Conservation (phyloP, 768 basidiomycete species). For the Suillus variegatus region DNA sequence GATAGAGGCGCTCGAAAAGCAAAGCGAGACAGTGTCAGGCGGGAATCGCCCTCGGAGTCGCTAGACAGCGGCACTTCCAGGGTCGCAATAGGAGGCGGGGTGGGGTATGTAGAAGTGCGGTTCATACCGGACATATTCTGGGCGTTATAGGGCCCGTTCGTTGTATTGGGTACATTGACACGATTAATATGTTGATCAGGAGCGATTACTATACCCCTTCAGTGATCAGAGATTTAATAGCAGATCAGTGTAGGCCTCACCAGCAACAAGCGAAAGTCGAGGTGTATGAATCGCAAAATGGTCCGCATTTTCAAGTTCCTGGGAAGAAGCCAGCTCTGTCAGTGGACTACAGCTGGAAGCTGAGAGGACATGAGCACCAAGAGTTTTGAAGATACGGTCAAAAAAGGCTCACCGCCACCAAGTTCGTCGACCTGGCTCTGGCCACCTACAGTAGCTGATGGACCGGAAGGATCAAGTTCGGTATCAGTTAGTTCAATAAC, state of each 20-base stretch:
- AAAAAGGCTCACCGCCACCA: background rate
- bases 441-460: background rate
- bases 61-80: conserved; percentile 13
- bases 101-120: conserved; percentile 2
- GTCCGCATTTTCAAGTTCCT: background rate
- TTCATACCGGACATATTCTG: background rate
- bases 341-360: background rate
- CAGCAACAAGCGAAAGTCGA: background rate
- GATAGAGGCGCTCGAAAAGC: conserved; percentile 30
- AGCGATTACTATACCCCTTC: background rate
- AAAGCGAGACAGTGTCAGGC: conserved; percentile 39
- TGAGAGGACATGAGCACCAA: background rate
- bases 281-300: background rate
- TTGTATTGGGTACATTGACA: background rate
- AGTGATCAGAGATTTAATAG: background rate
- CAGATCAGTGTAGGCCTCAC: background rate
- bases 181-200: no score
- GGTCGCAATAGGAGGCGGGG: conserved; percentile 16
- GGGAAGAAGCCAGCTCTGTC: background rate
- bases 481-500: conserved; percentile 2
- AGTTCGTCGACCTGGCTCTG: background rate
- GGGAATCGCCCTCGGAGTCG: conserved; percentile 25
- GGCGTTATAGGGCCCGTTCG: background rate
- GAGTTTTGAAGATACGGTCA: background rate
- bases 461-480: background rate